phyloP scores from a whole-genome alignment of 805 yeast genomes.

The Kuraishia molischiana region DNA sequence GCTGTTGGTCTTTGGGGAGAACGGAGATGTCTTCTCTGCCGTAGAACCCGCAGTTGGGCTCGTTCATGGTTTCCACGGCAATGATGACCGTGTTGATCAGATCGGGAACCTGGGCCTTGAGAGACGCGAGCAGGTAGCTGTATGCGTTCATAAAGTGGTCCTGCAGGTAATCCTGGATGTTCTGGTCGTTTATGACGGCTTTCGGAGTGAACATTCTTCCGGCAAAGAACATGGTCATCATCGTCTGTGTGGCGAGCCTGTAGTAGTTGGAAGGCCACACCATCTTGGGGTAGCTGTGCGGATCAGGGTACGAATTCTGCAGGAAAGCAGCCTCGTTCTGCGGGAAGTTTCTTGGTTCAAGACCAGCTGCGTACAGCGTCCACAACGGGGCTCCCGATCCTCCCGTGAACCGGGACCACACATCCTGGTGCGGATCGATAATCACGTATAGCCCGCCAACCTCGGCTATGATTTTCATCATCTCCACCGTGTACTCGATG shows the following conservation, averaged over 20 bases:
- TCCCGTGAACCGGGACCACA: conserved; percentile 82
- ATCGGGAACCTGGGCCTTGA: conserved; percentile 31
- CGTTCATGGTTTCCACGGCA: conserved; percentile 84
- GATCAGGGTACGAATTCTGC: conserved; percentile 46
- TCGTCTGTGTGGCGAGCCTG: conserved; percentile 63
- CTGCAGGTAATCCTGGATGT: conserved; percentile 75
- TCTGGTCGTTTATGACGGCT: conserved; percentile 56
- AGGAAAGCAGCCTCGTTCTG: conserved; percentile 72
- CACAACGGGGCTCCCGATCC: conserved; percentile 94
- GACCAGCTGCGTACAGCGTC: conserved; percentile 85
- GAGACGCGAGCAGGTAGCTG: conserved; percentile 30
- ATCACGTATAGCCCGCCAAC: conserved; percentile 73
- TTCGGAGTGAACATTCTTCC: conserved; percentile 74
- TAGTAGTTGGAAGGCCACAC: conserved; percentile 86
- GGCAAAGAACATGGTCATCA: conserved; percentile 81
- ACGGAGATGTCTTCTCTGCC: conserved; percentile 47
- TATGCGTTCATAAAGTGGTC: conserved; percentile 47
- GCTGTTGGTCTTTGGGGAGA: conserved; percentile 52
- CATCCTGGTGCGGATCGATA: conserved; percentile 89
- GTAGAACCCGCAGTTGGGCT: conserved; percentile 70
- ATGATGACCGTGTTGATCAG: conserved; percentile 43
- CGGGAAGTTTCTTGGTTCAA: conserved; percentile 66
- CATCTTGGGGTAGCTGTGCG: conserved; percentile 63
- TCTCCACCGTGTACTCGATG: conserved; percentile 55
- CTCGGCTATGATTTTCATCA: conserved; percentile 45